Base-by-base conservation (phyloP, 2,329 filamentous ascomycete genomes). In the Neofusicoccum kwambonambiense region DNA sequence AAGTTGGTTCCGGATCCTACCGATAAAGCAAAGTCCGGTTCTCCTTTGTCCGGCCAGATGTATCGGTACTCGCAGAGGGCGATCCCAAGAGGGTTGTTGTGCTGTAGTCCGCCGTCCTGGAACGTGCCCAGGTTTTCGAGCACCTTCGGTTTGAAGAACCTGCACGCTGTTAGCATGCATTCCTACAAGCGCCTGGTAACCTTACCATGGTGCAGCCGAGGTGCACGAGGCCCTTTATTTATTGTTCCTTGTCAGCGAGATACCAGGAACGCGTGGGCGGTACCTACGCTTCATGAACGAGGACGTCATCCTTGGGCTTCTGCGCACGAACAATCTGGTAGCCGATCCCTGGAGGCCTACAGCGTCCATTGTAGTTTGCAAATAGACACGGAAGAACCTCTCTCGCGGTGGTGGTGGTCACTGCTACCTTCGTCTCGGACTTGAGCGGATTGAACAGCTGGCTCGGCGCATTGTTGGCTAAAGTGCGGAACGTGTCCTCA, bases 371-470 rank as follows among this genome's bases (percentile, higher is more conserved):
- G 31, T 76, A 75, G 58, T 75, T 75, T 0, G 73, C 66, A 35
- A 76, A 70, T n/a, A 76, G 47, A 66, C 65, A 71, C 13, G 68
- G 65, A 2, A 65, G 19, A 11, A 66, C 65, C 15, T 70, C 62
- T n/a, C 66, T 62, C 6, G 69, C 69, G 4, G 68, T 67, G 3
- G 69, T 73, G 8, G 72, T 72, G 4, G 71, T 74, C 11, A 76
- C 70, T 6, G 70, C 70, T 3, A 75, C 70, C 62, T 74, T 74
- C 0, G 69, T 72, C 17, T 71, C 66, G 35, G 68, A 67, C 5
- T 34, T 58, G 1, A 74, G 52, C 0, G 68, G 70, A 51, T 74
- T 73, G 50, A 76, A 76, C 67, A 75, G 70, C 49, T 71, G 66
- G 2, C 64, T 52, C 0, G 65, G 50, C 3, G 56, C 64, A n/a